Base-by-base conservation (phyloP, 2,329 filamentous ascomycete species). In the Exserohilum rostratum region DNA sequence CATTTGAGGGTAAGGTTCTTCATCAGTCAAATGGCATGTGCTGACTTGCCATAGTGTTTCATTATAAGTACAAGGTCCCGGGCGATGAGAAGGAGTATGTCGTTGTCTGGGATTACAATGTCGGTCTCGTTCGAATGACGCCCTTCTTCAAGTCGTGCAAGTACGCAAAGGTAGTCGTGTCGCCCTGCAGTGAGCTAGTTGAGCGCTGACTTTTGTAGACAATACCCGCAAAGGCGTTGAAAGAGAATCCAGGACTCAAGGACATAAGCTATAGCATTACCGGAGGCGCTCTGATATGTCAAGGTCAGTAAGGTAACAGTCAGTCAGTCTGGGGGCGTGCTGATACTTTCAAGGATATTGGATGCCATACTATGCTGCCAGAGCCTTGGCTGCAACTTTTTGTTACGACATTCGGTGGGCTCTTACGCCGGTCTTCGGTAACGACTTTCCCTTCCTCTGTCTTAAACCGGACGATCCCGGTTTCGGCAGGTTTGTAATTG, bases 101-200 rank as follows among this genome's bases (percentile, higher is more conserved):
- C 0, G 87, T 98, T 57, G 92, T 97, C 85, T 99, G 95, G 95
- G 95, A 99, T 75, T 97, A 97, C 78, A 93, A 96, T 66, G 86
- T 93, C 58, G 95, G 95, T 7, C 87, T 98, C 27, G 93, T 98
- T 58, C 88, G 93, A 58, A 96, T 96, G 76, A 97, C 93, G 2
- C 90, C 92, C 25, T 90, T 98, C 71, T 98, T 98, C 83, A 96
- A 96, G 75, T 92, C 90, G 62, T 88, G 88, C 72, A 87, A 89
- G 60, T 93, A 93, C 70, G 84, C 88, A 61, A 99, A 99, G 86
- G 93, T 92, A 72, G 70, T 80, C 67, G 33, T 30, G 3, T 18
- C 3, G 7, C 29, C 20, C 15, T 31, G 9, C 6, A 12, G 12
- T 34, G 12, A 31, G 29, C 3, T 5, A 7, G 11, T 17, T 58